These are phyloP conservation scores for Cryptosporidium baileyi DNA, from an alignment of 169 alveolate species.

Conservation along the genomic window DNA sequence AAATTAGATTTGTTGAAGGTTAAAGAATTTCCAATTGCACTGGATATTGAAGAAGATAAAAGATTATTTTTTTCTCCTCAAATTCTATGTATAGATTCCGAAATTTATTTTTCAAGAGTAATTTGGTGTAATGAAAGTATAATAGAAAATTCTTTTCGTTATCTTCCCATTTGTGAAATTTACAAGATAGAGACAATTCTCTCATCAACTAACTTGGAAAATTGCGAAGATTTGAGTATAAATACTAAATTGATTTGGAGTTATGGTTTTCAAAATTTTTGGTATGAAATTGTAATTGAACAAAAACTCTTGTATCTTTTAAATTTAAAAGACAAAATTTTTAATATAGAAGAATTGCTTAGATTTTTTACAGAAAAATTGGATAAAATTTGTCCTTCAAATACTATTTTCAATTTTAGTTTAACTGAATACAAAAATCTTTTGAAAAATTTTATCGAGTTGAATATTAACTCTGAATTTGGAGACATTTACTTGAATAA, in stretches of 20 bases:
- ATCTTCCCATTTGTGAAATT: constrained; percentile 35
- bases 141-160: not conserved
- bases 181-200: not conserved
- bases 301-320: not conserved
- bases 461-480: too few species aligned
- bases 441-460: not conserved
- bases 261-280: not conserved
- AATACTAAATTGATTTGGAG: constrained; percentile 34
- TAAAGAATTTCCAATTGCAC: not conserved
- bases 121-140: not conserved
- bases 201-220: not conserved
- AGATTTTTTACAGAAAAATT: not conserved
- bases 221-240: not conserved
- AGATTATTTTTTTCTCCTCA: not conserved
- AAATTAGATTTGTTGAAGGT: not conserved
- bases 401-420: not conserved
- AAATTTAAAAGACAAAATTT: not conserved
- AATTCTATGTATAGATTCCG: not conserved
- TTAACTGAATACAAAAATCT: not conserved
- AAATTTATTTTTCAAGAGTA: constrained; percentile 30
- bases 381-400: not conserved
- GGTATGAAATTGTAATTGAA: not conserved
- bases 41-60: too few species aligned
- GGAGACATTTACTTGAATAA: too few species aligned
- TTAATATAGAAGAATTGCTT: not conserved